A percentile compares a stretch with the other conserved stretches of the same genome.
Evolutionary conservation across 345 rosid genomes (phyloP).

Genomic region (Anacardium occidentale): DNA sequence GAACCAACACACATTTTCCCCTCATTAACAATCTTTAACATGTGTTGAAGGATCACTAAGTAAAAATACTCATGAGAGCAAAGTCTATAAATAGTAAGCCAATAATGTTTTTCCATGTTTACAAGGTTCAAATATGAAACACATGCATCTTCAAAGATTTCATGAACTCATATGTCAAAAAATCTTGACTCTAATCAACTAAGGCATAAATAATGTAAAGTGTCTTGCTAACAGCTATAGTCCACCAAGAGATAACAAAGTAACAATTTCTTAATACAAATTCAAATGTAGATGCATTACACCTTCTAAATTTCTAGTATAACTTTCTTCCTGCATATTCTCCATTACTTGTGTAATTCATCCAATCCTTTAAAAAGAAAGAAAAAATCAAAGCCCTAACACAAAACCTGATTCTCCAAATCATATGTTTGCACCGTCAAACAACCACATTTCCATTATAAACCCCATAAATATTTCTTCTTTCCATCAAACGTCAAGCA

Average conservation of each 20-base stretch:
- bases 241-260: background rate
- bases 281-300: background rate
- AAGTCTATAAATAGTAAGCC: too few relatives aligned
- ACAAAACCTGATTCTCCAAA: background rate
- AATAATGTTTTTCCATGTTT: too few relatives aligned
- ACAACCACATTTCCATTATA: background rate
- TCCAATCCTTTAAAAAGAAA: background rate
- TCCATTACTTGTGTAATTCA: background rate
- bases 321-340: background rate
- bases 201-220: background rate
- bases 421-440: background rate
- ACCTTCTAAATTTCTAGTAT: background rate
- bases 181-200: background rate
- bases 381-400: background rate
- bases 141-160: too few relatives aligned
- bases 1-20: background rate
- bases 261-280: background rate
- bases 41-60: background rate
- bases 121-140: too few relatives aligned
- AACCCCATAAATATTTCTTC: background rate
- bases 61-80: too few relatives aligned
- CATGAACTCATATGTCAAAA: background rate
- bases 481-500: background rate
- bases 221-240: background rate
- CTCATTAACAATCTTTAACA: background rate